Evolutionary conservation across 106 monocot genomes (phyloP), one percentile per base, ranked within the genome.

Genomic region (Dendrobium officinale): DNA sequence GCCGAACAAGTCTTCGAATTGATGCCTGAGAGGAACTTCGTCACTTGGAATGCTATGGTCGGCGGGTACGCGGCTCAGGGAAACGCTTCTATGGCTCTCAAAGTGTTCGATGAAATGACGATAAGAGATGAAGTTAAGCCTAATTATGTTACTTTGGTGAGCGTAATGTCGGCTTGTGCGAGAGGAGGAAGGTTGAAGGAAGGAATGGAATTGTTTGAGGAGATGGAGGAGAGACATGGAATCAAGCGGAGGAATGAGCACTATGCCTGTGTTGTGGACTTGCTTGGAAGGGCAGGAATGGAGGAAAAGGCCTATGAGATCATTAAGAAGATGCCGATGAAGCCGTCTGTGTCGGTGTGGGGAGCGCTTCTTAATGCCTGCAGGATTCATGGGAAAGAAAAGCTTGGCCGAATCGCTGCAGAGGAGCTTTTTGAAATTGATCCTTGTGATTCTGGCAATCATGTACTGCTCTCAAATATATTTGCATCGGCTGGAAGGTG

Each of bases 281-380:
- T 94, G 84, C 87, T 96, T 56, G 94, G 93, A 19, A 92, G 94
- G 73, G 93, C 94, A 22, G 96, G 96, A 19, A 88, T 81, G 92
- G 92, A 78, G 49, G 96, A 96, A 40, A 77, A 70, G 20, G 94
- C 96, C 1, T 94, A 89, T 70, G 89, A 92, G 77, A 47, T 96
- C n/a, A 92, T 96, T 55, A 82, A 84, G 83, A 79, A 73, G 31
- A 96, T 96, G 94, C 88, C 93, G 0, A 82, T 96, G 76, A 84
- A 73, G 49, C 96, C 96, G 1, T 89, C 90, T 37, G 77, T 92
- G 43, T 90, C 94, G 0, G 92, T 96, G 7, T 96, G 96, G 96
- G 94, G 94, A 4, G 94, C 96, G 4, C 90, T 96, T 37, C 92
- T 96, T 75, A 90, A 88, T 49, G 89, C 92, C 55, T 96, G 96